These are phyloP conservation scores for Podospora anserina DNA, from an alignment of 495 filamentous ascomycete genomes.

Conservation along the genomic window DNA sequence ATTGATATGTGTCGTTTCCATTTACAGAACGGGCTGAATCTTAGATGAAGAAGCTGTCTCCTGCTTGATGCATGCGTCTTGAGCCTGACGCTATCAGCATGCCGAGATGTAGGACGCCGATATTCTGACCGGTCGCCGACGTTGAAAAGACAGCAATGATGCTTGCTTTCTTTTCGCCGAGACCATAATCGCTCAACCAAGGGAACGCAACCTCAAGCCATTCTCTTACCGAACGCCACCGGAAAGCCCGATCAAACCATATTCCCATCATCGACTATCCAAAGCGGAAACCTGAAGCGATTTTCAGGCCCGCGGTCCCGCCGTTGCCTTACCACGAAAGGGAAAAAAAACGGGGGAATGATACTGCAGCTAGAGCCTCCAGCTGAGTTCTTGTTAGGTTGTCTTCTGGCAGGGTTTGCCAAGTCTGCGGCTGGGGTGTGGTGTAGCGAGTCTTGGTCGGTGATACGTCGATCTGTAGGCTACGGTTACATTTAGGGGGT, in stretches of 20 bases:
- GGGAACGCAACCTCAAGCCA: background rate
- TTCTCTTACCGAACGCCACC: background rate
- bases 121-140: background rate
- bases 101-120: background rate
- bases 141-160: background rate
- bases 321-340: background rate
- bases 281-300: background rate
- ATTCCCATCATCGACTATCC: background rate
- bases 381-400: background rate
- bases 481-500: background rate
- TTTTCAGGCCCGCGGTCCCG: background rate
- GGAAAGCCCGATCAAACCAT: background rate
- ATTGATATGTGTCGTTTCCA: background rate
- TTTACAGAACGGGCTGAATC: background rate
- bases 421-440: background rate
- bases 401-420: background rate
- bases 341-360: background rate
- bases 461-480: slow-evolving; percentile 1
- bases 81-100: background rate
- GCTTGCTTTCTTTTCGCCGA: background rate
- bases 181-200: background rate
- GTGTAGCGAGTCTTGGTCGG: background rate
- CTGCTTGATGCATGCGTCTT: background rate
- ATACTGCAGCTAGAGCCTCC: background rate
- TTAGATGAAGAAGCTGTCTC: background rate